A percentile compares a stretch with the other conserved stretches of the same genome.
Conservation (phyloP, 495 filamentous ascomycete genomes). For the Aspergillus egyptiacus region DNA sequence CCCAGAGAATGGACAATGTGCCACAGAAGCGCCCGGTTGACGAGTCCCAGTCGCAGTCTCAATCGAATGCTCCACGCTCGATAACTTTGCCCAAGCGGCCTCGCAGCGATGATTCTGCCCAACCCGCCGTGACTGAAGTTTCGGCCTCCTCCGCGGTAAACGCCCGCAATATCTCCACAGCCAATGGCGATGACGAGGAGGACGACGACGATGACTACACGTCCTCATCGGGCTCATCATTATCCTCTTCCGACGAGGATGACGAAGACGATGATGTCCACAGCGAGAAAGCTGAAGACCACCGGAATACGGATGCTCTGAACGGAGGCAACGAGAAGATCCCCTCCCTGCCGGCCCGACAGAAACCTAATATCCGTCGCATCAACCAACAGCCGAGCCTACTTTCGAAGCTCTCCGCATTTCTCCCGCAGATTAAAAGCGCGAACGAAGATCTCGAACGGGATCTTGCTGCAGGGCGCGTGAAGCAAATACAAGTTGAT, state of each 20-base stretch:
- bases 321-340: slow-evolving; percentile 2
- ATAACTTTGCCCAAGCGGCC: slow-evolving; percentile 4
- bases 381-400: slow-evolving; percentile 28
- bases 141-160: slow-evolving; percentile 3
- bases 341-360: slow-evolving; percentile 22
- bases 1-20: slow-evolving; percentile 13
- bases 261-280: slow-evolving; percentile 23
- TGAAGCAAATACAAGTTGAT: slow-evolving; percentile 32
- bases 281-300: slow-evolving; percentile 6
- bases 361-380: slow-evolving; percentile 33
- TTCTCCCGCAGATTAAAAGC: slow-evolving; percentile 42
- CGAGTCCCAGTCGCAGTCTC: slow-evolving; percentile 8
- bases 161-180: not conserved
- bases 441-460: slow-evolving; percentile 44
- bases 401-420: slow-evolving; percentile 36
- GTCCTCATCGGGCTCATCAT: slow-evolving; percentile 31
- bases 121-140: slow-evolving; percentile 2
- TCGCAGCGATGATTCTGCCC: not conserved
- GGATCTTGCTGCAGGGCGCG: slow-evolving; percentile 36
- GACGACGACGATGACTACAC: slow-evolving; percentile 35
- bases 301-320: not conserved
- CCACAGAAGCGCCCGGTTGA: slow-evolving; percentile 15
- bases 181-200: not conserved
- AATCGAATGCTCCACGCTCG: slow-evolving; percentile 4
- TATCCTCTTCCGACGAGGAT: slow-evolving; percentile 20